These are phyloP conservation scores for Tephrocybe sp. DNA, from an alignment of 768 basidiomycete genomes.

Conservation along the genomic window DNA sequence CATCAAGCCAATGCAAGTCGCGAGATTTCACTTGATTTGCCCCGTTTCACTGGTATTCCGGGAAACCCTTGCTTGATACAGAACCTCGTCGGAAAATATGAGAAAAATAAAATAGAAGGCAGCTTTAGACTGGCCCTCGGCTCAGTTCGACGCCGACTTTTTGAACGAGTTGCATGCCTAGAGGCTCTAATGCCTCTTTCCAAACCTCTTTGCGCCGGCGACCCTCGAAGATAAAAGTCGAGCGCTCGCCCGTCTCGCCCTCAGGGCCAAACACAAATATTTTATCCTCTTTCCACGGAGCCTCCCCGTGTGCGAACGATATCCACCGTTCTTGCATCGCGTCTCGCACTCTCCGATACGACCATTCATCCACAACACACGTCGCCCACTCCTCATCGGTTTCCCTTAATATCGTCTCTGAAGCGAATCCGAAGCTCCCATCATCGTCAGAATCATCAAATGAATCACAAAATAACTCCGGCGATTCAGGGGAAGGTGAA, in stretches of 20 bases:
- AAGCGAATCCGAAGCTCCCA: constrained; percentile 27
- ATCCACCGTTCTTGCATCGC: constrained; percentile 75
- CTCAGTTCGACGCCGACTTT: constrained; percentile 75
- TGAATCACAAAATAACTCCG: constrained; percentile 31
- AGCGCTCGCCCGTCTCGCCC: constrained; percentile 76
- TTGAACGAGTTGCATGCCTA: constrained; percentile 64
- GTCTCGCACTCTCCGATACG: constrained; percentile 65
- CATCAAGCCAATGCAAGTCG: neutral
- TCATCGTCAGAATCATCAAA: constrained; percentile 35
- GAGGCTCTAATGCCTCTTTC: constrained; percentile 64
- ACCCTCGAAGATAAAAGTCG: constrained; percentile 60
- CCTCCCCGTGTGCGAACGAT: constrained; percentile 69
- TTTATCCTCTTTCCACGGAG: constrained; percentile 67
- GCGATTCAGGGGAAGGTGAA: constrained; percentile 13
- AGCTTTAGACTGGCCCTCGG: constrained; percentile 49
- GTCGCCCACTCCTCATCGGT: constrained; percentile 46
- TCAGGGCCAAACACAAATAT: constrained; percentile 82
- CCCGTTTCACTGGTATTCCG: too few relatives aligned
- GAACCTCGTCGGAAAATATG: too few relatives aligned
- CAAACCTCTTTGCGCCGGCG: constrained; percentile 58
- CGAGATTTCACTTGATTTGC: too few relatives aligned
- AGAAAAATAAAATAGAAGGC: neutral
- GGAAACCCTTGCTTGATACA: too few relatives aligned
- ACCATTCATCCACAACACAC: constrained; percentile 61
- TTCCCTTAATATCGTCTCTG: constrained; percentile 18